phyloP scores from a whole-genome alignment of 2,329 filamentous ascomycete species.

The Trichoderma sp. region DNA sequence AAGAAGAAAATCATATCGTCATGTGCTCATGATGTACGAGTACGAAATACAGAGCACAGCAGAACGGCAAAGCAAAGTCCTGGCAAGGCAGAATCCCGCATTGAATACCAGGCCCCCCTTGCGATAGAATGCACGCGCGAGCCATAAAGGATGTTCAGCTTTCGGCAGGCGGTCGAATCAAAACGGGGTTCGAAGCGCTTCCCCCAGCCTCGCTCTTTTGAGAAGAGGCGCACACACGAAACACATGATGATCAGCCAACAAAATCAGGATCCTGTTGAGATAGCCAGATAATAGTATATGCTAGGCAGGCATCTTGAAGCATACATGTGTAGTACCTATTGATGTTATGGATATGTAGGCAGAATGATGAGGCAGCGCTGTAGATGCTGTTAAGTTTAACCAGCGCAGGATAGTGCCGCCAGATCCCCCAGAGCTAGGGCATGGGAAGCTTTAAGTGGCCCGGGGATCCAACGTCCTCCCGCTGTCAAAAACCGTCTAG shows the following conservation, averaged over 20 bases:
- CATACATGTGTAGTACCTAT: neutral
- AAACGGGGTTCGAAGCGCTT: neutral
- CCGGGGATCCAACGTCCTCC: neutral
- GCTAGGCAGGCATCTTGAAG: neutral
- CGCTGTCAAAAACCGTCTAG: neutral
- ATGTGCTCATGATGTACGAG: neutral
- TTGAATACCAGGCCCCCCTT: neutral
- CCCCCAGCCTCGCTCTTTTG: neutral
- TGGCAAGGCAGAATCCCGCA: neutral
- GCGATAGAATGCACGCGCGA: neutral
- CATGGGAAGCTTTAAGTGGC: neutral
- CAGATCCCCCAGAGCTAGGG: neutral
- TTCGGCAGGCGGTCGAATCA: constrained; percentile 4
- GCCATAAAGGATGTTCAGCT: constrained; percentile 6
- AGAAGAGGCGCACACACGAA: neutral
- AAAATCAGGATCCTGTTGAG: neutral
- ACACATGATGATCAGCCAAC: neutral
- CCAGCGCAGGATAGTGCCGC: neutral
- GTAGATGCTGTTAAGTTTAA: neutral
- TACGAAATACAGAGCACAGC: neutral
- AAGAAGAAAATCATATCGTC: neutral
- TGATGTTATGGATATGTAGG: neutral
- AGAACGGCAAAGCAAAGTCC: neutral
- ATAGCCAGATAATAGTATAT: neutral
- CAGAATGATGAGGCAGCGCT: neutral